These are phyloP conservation scores for Pestalotiopsis sp. DNA, from an alignment of 2,329 filamentous ascomycete species.

Conservation along the genomic window DNA sequence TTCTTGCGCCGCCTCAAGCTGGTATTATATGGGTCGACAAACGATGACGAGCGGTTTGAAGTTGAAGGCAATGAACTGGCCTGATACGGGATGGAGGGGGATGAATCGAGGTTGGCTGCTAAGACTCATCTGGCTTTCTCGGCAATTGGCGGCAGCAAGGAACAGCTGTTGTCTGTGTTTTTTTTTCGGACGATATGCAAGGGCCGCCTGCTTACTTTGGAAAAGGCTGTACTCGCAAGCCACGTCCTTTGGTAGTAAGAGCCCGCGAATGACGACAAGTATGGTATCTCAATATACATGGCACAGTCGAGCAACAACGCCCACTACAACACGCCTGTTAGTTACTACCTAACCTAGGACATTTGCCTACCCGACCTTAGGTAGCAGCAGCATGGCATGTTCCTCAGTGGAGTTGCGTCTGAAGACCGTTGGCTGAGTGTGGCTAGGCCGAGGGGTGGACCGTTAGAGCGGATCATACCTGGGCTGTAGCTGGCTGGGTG, in stretches of 20 bases:
- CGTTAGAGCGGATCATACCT: neutral
- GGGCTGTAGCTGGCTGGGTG: too few species aligned
- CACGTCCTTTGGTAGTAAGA: neutral
- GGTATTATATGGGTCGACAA: neutral
- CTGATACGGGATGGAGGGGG: neutral
- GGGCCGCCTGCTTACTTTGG: neutral
- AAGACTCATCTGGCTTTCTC: neutral
- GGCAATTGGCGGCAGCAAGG: constrained; percentile 9
- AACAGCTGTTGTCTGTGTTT: neutral
- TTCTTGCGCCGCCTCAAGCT: neutral
- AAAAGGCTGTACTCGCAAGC: neutral
- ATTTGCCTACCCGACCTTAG: too few species aligned
- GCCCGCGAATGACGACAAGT: neutral
- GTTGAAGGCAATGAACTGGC: neutral
- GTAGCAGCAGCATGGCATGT: too few species aligned
- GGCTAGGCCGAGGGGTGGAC: neutral
- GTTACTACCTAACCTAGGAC: too few species aligned
- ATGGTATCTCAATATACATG: neutral
- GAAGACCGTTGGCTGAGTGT: neutral
- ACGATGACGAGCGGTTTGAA: neutral
- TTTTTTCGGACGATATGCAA: neutral
- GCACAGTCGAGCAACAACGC: neutral
- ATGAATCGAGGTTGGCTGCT: neutral
- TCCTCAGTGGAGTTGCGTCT: neutral
- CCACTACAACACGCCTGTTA: too few species aligned